Conservation (phyloP, 495 filamentous ascomycete species). For the Pyrenula massariospora region DNA sequence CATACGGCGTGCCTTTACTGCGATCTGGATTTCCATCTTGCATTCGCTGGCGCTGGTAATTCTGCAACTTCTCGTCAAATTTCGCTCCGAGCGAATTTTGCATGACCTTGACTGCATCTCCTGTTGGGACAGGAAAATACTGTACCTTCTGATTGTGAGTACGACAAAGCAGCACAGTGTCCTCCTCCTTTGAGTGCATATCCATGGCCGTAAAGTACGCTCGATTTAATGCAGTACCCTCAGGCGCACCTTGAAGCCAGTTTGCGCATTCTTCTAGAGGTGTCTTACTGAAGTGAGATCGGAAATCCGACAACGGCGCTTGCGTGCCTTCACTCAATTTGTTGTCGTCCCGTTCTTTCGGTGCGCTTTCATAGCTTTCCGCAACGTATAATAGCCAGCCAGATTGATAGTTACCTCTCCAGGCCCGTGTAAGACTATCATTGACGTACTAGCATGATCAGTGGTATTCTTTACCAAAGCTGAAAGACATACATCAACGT, state of each 20-base stretch:
- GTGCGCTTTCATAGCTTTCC: conserved; percentile 1
- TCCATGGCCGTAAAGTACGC: conserved; percentile 2
- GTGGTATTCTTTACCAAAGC: neutral
- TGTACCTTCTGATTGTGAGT: neutral
- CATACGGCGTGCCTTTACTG: conserved; percentile 3
- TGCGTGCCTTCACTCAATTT: conserved; percentile 1
- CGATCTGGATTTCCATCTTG: conserved; percentile 1
- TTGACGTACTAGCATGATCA: conserved; percentile 1
- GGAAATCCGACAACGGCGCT: conserved; percentile 1
- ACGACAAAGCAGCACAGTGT: conserved; percentile 2
- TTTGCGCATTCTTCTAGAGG: conserved; percentile 1
- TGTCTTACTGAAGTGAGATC: neutral
- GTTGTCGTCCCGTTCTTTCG: conserved; percentile 2
- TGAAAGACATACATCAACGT: neutral
- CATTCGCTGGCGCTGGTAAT: conserved; percentile 3
- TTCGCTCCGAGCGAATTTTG: neutral
- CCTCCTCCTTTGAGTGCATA: conserved; percentile 1
- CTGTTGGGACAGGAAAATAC: conserved; percentile 3
- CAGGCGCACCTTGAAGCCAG: conserved; percentile 2
- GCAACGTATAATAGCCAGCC: neutral
- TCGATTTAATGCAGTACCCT: conserved; percentile 2
- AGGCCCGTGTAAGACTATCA: neutral
- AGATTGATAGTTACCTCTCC: conserved; percentile 1
- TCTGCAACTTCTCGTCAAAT: conserved; percentile 5
- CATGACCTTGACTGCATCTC: conserved; percentile 1